Evolutionary conservation across 345 rosid species (phyloP).

Genomic region (Eucalyptus grandis): DNA sequence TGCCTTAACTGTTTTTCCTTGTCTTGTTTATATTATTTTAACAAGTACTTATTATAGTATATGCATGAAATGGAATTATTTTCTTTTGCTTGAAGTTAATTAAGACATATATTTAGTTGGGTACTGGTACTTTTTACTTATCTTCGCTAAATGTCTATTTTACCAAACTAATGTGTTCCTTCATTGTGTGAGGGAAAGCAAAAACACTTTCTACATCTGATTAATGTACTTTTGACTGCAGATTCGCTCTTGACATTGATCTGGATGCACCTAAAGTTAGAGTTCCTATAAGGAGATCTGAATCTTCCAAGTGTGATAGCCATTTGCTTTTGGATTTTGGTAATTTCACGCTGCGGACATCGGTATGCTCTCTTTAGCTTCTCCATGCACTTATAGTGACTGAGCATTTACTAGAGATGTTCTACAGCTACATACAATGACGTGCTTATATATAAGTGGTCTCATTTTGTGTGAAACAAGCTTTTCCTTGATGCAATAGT

Average conservation of each 20-base stretch:
- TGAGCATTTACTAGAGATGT: not conserved
- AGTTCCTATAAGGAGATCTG: constrained; percentile 64
- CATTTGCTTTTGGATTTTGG: constrained; percentile 96
- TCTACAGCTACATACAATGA: not conserved
- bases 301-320: constrained; percentile 57
- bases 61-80: not conserved
- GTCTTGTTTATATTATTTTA: not conserved
- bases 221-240: constrained; percentile 4
- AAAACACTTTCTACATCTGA: not conserved
- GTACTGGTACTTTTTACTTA: not conserved
- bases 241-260: constrained; percentile 97
- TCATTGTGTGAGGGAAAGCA: not conserved
- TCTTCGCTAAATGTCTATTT: not conserved
- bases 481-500: not conserved
- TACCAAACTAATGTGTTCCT: not conserved
- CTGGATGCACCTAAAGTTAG: constrained; percentile 97
- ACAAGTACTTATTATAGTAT: not conserved
- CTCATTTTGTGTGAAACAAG: not conserved
- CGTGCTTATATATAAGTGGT: not conserved
- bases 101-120: not conserved
- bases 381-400: not conserved
- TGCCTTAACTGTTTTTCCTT: not conserved
- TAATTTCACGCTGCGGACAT: constrained; percentile 78
- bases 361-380: constrained; percentile 19
- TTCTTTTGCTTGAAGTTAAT: not conserved